Evolutionary conservation across 169 alveolate genomes (phyloP).

Genomic region (Plasmodium gonderi): DNA sequence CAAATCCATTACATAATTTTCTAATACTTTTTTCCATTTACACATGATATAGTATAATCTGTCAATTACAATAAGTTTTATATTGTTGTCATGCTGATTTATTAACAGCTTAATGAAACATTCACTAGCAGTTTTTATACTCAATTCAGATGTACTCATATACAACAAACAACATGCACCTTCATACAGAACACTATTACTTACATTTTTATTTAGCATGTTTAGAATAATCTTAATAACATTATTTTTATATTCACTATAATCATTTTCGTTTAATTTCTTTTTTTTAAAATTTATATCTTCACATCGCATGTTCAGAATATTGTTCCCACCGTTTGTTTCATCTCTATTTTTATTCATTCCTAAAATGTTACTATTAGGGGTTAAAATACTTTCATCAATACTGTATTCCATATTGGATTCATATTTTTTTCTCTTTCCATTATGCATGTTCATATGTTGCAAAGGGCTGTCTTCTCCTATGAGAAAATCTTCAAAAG

Average conservation of each 20-base stretch:
- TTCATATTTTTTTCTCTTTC: neutral
- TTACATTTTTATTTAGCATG: conserved; percentile 75
- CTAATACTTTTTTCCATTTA: conserved; percentile 86
- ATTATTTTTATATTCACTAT: conserved; percentile 76
- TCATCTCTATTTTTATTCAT: neutral
- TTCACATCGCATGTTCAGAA: conserved; percentile 27
- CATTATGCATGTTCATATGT: neutral
- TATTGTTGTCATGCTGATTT: conserved; percentile 93
- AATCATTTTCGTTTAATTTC: conserved; percentile 62
- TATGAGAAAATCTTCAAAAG: neutral
- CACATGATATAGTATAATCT: conserved; percentile 75
- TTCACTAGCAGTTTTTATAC: conserved; percentile 91
- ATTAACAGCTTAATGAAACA: conserved; percentile 89
- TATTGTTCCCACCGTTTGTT: conserved; percentile 11
- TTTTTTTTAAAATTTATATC: conserved; percentile 76
- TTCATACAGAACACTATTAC: conserved; percentile 88
- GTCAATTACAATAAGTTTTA: conserved; percentile 85
- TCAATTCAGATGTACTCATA: conserved; percentile 86
- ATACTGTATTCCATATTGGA: neutral
- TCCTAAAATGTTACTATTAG: neutral
- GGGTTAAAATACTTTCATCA: neutral
- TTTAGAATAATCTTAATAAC: conserved; percentile 84
- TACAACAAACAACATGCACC: conserved; percentile 89
- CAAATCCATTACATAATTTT: conserved; percentile 90
- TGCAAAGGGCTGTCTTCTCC: neutral